Evolutionary conservation across 2,329 filamentous ascomycete species (phyloP).

Genomic region (Ceratocystiopsis brevicomis): DNA sequence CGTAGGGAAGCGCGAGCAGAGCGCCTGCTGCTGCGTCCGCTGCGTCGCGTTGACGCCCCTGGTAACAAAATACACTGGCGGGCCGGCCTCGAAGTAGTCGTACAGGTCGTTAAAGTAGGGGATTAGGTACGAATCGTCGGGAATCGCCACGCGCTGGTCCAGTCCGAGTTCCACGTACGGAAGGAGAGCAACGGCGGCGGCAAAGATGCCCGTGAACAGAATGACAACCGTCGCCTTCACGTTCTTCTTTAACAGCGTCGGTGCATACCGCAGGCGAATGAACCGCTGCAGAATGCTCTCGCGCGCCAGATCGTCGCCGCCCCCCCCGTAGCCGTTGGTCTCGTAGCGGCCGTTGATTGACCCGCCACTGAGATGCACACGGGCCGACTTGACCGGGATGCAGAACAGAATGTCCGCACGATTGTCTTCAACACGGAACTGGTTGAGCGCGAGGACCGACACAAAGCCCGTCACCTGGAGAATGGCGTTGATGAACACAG

Average conservation of each 20-base stretch:
- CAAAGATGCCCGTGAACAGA: constrained; percentile 73
- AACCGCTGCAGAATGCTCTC: constrained; percentile 72
- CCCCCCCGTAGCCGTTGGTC: constrained; percentile 25
- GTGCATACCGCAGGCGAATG: constrained; percentile 80
- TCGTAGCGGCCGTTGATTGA: constrained; percentile 12
- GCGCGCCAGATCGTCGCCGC: constrained; percentile 57
- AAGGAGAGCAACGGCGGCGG: constrained; percentile 65
- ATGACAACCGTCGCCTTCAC: constrained; percentile 60
- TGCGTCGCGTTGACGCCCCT: constrained; percentile 61
- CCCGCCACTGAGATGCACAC: constrained; percentile 40
- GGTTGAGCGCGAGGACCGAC: constrained; percentile 78
- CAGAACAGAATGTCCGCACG: constrained; percentile 88
- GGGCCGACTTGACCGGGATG: constrained; percentile 57
- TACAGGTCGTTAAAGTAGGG: constrained; percentile 94
- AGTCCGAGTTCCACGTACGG: constrained; percentile 73
- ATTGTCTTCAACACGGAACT: constrained; percentile 71
- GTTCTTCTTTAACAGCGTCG: constrained; percentile 59
- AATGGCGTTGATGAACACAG: constrained; percentile 92
- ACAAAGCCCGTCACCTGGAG: constrained; percentile 95
- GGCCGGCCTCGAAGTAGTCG: constrained; percentile 74
- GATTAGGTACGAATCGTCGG: constrained; percentile 85
- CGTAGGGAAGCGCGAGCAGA: constrained; percentile 81
- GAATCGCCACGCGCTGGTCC: constrained; percentile 87
- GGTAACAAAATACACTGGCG: constrained; percentile 92
- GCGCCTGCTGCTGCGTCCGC: constrained; percentile 56